Evolutionary conservation across 2,329 filamentous ascomycete genomes (phyloP).

Genomic region (Colletotrichum falcatum): DNA sequence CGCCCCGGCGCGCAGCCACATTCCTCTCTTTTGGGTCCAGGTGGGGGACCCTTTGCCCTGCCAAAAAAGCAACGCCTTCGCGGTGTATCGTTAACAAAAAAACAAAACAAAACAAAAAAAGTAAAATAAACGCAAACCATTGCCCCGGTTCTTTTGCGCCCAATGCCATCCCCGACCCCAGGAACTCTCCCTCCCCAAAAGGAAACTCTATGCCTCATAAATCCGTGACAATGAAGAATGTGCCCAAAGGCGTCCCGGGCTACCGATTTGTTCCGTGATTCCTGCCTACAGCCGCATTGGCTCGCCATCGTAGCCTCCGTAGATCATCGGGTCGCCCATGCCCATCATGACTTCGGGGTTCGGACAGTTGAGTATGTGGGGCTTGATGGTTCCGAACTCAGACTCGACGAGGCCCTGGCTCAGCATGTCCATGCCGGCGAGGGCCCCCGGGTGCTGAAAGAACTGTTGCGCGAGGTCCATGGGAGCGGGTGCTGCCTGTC

Average conservation of each 20-base stretch:
- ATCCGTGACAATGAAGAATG: constrained; percentile 13
- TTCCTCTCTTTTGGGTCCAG: neutral
- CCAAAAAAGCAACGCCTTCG: constrained; percentile 36
- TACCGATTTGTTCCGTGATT: neutral
- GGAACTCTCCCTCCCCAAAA: neutral
- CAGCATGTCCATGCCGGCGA: constrained; percentile 60
- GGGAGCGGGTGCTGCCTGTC: constrained; percentile 43
- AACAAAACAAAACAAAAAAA: too few species aligned
- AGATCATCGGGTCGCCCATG: constrained; percentile 70
- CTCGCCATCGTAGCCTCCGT: constrained; percentile 63
- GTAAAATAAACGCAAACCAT: neutral
- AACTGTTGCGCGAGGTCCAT: constrained; percentile 57
- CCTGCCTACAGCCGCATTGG: constrained; percentile 53
- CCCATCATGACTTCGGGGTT: constrained; percentile 69
- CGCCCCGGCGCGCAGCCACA: constrained; percentile 16
- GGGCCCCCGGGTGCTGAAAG: constrained; percentile 54
- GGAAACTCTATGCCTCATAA: constrained; percentile 20
- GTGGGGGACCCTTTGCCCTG: neutral
- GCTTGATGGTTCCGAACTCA: constrained; percentile 67
- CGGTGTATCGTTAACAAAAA: constrained; percentile 33
- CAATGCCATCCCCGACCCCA: constrained; percentile 1
- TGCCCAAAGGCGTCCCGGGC: neutral
- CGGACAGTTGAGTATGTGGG: constrained; percentile 63
- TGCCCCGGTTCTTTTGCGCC: constrained; percentile 12
- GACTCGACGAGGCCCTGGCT: constrained; percentile 64